phyloP scores from a whole-genome alignment of 2,329 filamentous ascomycete genomes.

The Fusarium solani-melongenae region DNA sequence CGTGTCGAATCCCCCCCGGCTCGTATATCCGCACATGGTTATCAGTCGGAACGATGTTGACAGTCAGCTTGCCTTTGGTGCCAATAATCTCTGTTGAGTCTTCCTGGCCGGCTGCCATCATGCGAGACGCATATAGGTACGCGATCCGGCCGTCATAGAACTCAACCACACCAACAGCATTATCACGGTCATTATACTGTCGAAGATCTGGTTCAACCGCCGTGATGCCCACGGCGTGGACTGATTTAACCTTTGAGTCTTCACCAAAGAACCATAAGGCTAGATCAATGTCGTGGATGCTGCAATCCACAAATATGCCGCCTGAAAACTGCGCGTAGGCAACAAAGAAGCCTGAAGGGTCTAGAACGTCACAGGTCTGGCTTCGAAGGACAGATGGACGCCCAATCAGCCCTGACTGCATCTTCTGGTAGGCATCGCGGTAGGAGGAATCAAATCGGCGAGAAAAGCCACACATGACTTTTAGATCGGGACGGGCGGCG shows the following conservation, averaged over 20 bases:
- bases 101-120: constrained; percentile 77
- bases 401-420: constrained; percentile 66
- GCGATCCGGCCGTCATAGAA: constrained; percentile 73
- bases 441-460: constrained; percentile 70
- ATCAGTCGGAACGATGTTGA: constrained; percentile 65
- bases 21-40: constrained; percentile 68
- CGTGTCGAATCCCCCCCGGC: constrained; percentile 58
- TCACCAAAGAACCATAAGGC: constrained; percentile 47
- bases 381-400: constrained; percentile 55
- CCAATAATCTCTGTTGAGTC: constrained; percentile 76
- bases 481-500: constrained; percentile 64
- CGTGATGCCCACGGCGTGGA: constrained; percentile 44
- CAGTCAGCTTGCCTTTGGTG: constrained; percentile 70
- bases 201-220: constrained; percentile 44
- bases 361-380: neutral
- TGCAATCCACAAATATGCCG: constrained; percentile 76
- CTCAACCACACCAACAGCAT: constrained; percentile 67
- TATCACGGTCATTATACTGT: constrained; percentile 46
- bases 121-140: constrained; percentile 71
- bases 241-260: constrained; percentile 41
- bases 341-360: constrained; percentile 53
- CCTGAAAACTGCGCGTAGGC: constrained; percentile 71
- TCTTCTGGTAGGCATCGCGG: constrained; percentile 65
- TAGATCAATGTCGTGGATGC: constrained; percentile 72
- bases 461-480: constrained; percentile 61